Percentiles rank a stretch among this genome's conserved stretches.
Conservation (phyloP, 768 basidiomycete species). For the Fibroporia radiculosa region DNA sequence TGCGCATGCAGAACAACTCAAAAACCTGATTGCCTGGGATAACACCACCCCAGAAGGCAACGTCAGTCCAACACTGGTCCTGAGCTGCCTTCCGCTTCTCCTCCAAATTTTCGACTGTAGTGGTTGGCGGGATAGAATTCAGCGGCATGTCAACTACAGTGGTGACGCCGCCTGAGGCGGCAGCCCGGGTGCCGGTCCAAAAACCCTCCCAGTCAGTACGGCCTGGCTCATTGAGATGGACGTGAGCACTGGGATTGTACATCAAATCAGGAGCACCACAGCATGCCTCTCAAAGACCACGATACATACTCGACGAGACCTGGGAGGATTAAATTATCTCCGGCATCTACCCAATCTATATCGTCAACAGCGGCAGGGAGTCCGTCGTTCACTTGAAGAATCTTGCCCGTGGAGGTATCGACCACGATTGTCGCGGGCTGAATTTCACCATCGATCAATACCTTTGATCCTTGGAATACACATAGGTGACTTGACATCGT, state of each 20-base stretch:
- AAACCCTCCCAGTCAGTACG: slow-evolving; percentile 95
- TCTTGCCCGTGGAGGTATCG: slow-evolving; percentile 31
- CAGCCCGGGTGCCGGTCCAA: slow-evolving; percentile 83
- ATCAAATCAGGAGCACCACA: neutral
- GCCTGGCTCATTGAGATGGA: slow-evolving; percentile 92
- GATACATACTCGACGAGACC: slow-evolving; percentile 46
- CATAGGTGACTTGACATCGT: too few relatives aligned
- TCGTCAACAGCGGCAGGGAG: slow-evolving; percentile 16
- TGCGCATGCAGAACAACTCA: neutral
- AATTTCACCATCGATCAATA: slow-evolving; percentile 19
- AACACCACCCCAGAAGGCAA: slow-evolving; percentile 93
- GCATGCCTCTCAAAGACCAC: neutral
- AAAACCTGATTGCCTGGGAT: slow-evolving; percentile 83
- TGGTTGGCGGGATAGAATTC: slow-evolving; percentile 95
- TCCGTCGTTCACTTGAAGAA: slow-evolving; percentile 26
- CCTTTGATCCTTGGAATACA: slow-evolving; percentile 18
- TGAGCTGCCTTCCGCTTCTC: slow-evolving; percentile 63
- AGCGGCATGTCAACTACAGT: slow-evolving; percentile 97
- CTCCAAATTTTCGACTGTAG: slow-evolving; percentile 69
- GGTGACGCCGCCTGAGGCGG: slow-evolving; percentile 90
- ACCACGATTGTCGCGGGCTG: slow-evolving; percentile 36
- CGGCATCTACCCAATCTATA: slow-evolving; percentile 28
- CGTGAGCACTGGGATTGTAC: slow-evolving; percentile 56
- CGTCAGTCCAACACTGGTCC: slow-evolving; percentile 71
- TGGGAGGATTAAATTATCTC: slow-evolving; percentile 36